Base-by-base conservation (phyloP, 2,329 filamentous ascomycete species). In the Septoria linicola region DNA sequence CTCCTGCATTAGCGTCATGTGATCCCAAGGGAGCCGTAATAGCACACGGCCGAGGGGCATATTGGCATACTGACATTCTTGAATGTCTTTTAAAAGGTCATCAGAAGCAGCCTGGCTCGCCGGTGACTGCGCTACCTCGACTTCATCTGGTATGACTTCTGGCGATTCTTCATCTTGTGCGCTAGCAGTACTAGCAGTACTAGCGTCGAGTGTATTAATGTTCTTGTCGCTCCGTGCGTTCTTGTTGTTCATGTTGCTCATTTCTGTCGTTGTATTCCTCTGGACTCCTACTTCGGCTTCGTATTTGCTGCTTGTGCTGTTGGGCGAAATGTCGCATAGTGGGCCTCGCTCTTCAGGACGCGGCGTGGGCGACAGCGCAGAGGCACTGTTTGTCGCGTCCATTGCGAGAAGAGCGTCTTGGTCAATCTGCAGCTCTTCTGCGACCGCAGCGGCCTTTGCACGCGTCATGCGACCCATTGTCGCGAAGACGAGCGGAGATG, bases 381-480 rank as follows among this genome's bases (percentile, higher is more conserved):
- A 54, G 14, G 42, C 41, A 4, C 31, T 5, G 27, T 57, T 31
- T 3, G 57, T 51, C 20, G 46, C 57, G 31, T 63, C 59, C 53
- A 67, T 59, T 42, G 70, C 69, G 45, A 63, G 53, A 7, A 68
- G 41, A 3, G 49, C 64, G 49, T 67, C 66, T 32, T 65, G 62
- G 61, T 68, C 63, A 47, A 71, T 61, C 43, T 72, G 70, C 51
- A 69, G 56, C 31, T 63, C 54, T 49, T 69, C 65, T 11, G 71
- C 70, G 62, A 72, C 66, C 58, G 69, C 64, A 40, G 70, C 69
- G 13, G 67, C 67, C 46, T 65, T 64, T 30, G 73, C 71, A 52
- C 73, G 70, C 48, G 73, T 76, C 54, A 75, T 65, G 65, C 73
- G 73, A 39, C 52, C 49, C 60, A 63, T 63, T 21, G 30, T n/a